A percentile compares a stretch with the other conserved stretches of the same genome.
phyloP scores from a whole-genome alignment of 441 rosid species.

The Aleurites moluccanus region DNA sequence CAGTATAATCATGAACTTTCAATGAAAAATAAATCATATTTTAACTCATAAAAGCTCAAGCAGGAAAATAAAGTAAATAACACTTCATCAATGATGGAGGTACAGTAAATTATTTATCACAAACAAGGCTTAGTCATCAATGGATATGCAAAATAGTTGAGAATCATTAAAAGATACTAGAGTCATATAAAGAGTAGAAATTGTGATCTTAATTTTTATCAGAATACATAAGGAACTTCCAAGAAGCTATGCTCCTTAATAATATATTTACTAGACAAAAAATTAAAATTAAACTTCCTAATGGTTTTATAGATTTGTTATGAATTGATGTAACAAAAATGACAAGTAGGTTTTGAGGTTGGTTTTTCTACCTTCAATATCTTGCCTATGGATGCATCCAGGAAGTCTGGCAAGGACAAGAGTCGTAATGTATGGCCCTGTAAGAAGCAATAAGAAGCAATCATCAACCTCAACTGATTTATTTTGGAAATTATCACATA shows the following conservation, averaged over 20 bases:
- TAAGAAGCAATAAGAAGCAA: conserved; percentile 28
- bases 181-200: no score
- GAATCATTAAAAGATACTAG: no score
- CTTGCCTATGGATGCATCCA: conserved; percentile 95
- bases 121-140: no score
- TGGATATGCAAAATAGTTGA: no score
- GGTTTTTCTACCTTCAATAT: conserved; percentile 67
- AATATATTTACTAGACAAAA: background rate
- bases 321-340: background rate
- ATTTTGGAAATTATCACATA: conserved; percentile 16
- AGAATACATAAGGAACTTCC: background rate
- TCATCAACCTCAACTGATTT: conserved; percentile 14
- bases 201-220: no score
- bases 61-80: no score
- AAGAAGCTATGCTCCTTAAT: background rate
- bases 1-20: background rate
- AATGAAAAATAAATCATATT: no score
- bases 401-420: conserved; percentile 89
- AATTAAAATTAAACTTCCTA: background rate
- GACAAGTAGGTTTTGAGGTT: background rate
- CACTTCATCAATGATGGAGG: background rate
- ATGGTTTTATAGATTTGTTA: background rate
- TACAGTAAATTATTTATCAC: no score
- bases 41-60: background rate
- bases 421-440: conserved; percentile 95